Evolutionary conservation across 2,329 filamentous ascomycete genomes (phyloP), one percentile per base, ranked within the genome.

Genomic region (Malbranchea cinnamomea): DNA sequence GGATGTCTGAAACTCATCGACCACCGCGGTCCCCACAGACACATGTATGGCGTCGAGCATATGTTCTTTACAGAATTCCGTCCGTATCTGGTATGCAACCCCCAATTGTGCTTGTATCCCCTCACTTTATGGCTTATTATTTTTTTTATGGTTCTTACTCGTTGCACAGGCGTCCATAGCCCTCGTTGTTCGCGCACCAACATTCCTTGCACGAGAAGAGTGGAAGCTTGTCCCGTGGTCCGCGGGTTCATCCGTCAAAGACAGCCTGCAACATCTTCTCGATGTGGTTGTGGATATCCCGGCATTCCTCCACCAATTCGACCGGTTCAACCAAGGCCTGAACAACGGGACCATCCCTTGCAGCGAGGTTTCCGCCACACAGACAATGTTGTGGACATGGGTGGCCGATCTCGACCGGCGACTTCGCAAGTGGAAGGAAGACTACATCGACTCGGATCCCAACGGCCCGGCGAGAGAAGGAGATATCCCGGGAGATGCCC

Each of bases 201-300:
- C 50, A 5, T 56, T 56, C 30, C 44, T 57, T 7, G 47, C 50
- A 4, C 39, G 34, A 7, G 44, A 53, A 23, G 51, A 53, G 20
- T 57, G 54, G 54, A 56, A 54, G 28, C 52, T 44, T 5, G 39
- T 56, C 10, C 54, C 54, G 0, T 57, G 53, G 53, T 50, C 51
- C 16, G 45, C 47, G 15, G 46, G 44, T 2, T 53, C 52, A 5
- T 53, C 45, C 8, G 39, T 35, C 3, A 56, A 54, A 34, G 51
- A 56, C 26, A 47, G 54, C 12, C 30, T 56, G 8, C 51, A 56
- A 27, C 44, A 54, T 33, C 37, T 56, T 1, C 36, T 56, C 3
- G 53, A 56, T 30, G 36, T 55, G 10, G 51, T 49, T 3, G 45
- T 49, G 5, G 50, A 54, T 7, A 42, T 56, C 2, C 50, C 53